Evolutionary conservation across 768 basidiomycete species (phyloP).

Genomic region (Lactarius tabidus): DNA sequence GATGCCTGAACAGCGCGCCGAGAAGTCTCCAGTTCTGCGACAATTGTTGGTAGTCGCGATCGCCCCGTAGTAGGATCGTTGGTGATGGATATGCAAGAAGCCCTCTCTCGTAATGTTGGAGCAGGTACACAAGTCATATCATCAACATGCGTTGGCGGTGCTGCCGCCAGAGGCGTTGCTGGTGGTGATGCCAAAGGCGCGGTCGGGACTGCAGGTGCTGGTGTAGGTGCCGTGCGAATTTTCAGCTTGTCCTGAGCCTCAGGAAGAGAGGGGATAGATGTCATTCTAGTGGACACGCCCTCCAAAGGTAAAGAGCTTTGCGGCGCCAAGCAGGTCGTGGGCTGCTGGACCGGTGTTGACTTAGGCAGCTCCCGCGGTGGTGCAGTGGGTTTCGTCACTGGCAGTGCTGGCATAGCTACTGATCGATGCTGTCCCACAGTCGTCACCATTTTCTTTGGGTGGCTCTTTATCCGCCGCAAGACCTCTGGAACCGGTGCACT

Average conservation of each 20-base stretch:
- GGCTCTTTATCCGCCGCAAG: constrained; percentile 12
- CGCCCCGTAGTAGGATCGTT: background rate
- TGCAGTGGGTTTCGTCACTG: background rate
- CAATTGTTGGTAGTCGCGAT: background rate
- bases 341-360: background rate
- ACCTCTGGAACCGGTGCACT: background rate
- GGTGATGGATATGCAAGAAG: background rate
- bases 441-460: constrained; percentile 12
- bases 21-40: background rate
- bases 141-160: background rate
- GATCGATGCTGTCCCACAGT: constrained; percentile 3
- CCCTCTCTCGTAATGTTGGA: background rate
- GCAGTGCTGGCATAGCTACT: background rate
- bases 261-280: background rate
- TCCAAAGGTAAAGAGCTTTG: background rate
- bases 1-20: background rate
- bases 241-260: constrained; percentile 5
- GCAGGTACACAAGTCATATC: background rate
- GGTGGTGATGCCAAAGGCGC: too few relatives aligned
- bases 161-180: too few relatives aligned
- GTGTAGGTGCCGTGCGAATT: background rate
- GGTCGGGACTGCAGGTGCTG: background rate
- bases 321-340: background rate
- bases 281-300: background rate
- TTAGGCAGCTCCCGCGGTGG: background rate